These are phyloP conservation scores for Cyamopsis tetragonoloba DNA, from an alignment of 306 rosid species.

Conservation along the genomic window DNA sequence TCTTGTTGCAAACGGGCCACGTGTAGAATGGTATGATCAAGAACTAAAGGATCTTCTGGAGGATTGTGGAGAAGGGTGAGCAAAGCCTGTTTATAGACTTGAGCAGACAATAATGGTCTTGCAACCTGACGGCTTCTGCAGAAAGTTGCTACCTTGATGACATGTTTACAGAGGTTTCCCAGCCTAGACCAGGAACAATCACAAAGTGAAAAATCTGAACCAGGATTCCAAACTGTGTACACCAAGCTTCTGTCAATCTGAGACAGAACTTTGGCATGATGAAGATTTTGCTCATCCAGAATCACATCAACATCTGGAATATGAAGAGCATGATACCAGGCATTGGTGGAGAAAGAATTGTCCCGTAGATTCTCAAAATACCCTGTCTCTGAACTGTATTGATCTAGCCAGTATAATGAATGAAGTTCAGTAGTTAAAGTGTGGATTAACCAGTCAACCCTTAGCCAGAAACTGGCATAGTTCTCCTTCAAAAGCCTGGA, in stretches of 20 bases:
- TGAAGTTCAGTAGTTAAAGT: constrained; percentile 61
- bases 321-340: constrained; percentile 62
- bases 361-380: constrained; percentile 51
- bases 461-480: constrained; percentile 44
- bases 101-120: constrained; percentile 59
- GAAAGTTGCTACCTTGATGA: constrained; percentile 66
- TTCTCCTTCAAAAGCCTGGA: constrained; percentile 54
- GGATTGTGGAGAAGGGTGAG: constrained; percentile 60
- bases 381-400: constrained; percentile 59
- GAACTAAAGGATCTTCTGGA: constrained; percentile 68
- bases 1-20: constrained; percentile 60
- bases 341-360: constrained; percentile 48
- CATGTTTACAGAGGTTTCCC: constrained; percentile 74
- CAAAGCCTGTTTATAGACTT: constrained; percentile 55
- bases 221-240: constrained; percentile 71
- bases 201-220: constrained; percentile 76
- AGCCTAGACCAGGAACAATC: constrained; percentile 73
- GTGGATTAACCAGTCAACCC: constrained; percentile 74
- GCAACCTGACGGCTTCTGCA: constrained; percentile 58
- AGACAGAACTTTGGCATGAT: constrained; percentile 60
- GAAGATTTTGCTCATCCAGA: constrained; percentile 61
- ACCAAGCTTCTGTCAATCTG: constrained; percentile 57
- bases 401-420: constrained; percentile 67
- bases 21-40: constrained; percentile 54
- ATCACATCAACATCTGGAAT: constrained; percentile 67